Percentiles rank a stretch among this genome's conserved stretches.
These are phyloP conservation scores for Cercophora sp. DNA, from an alignment of 495 filamentous ascomycete genomes.

Conservation along the genomic window DNA sequence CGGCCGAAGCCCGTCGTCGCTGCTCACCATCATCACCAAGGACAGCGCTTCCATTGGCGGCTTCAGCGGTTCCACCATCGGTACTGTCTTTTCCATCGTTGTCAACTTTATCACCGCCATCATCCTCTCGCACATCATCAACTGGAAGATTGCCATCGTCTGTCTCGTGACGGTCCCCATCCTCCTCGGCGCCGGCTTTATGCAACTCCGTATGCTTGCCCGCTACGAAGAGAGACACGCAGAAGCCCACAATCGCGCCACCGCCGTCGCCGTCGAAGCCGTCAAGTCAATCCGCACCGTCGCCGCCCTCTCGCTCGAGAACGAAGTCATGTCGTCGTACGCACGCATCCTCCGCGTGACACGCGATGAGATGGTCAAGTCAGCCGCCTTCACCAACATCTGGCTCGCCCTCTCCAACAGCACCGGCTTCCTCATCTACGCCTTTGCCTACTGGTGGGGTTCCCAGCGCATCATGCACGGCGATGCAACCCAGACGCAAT, in stretches of 20 bases:
- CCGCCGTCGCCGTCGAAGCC: constrained; percentile 78
- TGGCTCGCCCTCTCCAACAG: constrained; percentile 75
- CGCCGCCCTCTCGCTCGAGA: constrained; percentile 54
- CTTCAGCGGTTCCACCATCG: constrained; percentile 71
- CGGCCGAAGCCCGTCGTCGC: constrained; percentile 71
- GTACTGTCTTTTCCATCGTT: constrained; percentile 65
- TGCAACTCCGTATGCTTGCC: constrained; percentile 63
- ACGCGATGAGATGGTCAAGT: constrained; percentile 12
- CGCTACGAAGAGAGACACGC: constrained; percentile 67
- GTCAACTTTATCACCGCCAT: neutral
- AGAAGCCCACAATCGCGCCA: constrained; percentile 63
- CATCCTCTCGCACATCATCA: constrained; percentile 41
- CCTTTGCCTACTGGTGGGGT: constrained; percentile 73
- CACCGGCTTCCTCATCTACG: constrained; percentile 70
- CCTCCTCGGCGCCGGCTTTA: constrained; percentile 71
- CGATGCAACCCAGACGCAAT: constrained; percentile 66
- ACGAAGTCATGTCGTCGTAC: constrained; percentile 71
- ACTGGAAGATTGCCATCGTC: constrained; percentile 87
- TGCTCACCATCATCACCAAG: constrained; percentile 75
- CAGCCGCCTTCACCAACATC: neutral
- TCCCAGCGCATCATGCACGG: constrained; percentile 62
- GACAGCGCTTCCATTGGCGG: constrained; percentile 75
- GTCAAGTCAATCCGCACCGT: constrained; percentile 82
- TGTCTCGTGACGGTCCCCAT: constrained; percentile 72
- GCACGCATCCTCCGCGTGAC: constrained; percentile 7